Base-by-base conservation (phyloP, 1,284 basidiomycete species). In the Omphalotus olearius region DNA sequence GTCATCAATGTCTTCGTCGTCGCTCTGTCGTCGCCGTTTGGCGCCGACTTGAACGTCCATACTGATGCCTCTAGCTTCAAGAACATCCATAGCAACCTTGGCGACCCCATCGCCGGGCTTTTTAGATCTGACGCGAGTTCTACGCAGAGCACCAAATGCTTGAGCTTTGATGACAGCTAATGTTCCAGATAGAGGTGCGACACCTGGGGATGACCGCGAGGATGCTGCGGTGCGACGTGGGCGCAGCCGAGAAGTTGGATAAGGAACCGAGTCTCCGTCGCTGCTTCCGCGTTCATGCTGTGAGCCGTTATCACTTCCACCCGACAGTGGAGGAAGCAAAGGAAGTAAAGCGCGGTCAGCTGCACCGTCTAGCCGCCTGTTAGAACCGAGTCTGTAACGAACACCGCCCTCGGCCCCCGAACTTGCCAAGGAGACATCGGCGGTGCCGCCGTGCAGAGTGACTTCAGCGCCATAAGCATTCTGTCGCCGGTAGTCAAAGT, bases 101-200 rank as follows among this genome's bases (percentile, higher is more conserved):
- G 83, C 80, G 38, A 85, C 84, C 36, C 79, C 82, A 54, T 90
- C 87, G 23, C 82, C 79, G 28, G 81, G 72, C 65, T 80, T 84
- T 69, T 85, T 90, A 47, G 80, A 76, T 55, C 85, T 76, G 41
- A 82, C 75, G 53, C 88, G 79, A 51, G 88, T 87, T 64, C 88
- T 76, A 48, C 89, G 83, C 59, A 90, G 72, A 14, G 87, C 87
- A 38, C 89, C 89, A 63, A 91, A 91, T 30, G 89, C 84, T 64
- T 91, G 88, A 39, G 88, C 88, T 69, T 91, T 91, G 69, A 91
- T 89, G 53, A 91, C 88, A 45, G 89, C 88, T 45, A 91, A 77
- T 25, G 89, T 91, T 26, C 87, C 84, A 44, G 85, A 88, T 62
- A 89, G 76, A 18, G 79, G 75, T 50, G 75, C 71, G 48, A 23